Evolutionary conservation across 2,329 filamentous ascomycete species (phyloP).

Genomic region (Nothophaeocryptopus gaeumannii): DNA sequence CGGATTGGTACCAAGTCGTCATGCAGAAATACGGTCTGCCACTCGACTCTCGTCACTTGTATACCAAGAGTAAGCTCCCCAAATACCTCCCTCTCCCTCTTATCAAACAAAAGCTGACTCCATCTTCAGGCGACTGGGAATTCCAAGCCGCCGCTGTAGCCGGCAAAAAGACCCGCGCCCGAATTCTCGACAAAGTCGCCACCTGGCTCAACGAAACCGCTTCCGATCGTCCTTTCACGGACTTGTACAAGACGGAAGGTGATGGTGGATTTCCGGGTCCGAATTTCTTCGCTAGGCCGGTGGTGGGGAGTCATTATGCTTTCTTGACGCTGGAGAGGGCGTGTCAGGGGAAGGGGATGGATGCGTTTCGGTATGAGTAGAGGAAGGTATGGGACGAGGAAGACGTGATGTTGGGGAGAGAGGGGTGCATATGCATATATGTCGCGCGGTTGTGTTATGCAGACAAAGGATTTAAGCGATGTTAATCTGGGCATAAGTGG

Average conservation of each 20-base stretch:
- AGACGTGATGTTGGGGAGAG: too few species aligned
- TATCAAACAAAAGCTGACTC: too few species aligned
- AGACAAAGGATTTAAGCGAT: too few species aligned
- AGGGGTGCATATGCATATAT: too few species aligned
- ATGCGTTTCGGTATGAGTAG: constrained; percentile 18
- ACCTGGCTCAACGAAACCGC: constrained; percentile 80
- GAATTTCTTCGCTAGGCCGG: constrained; percentile 76
- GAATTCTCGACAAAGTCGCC: constrained; percentile 72
- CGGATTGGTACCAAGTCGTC: constrained; percentile 74
- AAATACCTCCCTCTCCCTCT: too few species aligned
- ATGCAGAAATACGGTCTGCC: constrained; percentile 80
- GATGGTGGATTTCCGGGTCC: constrained; percentile 70
- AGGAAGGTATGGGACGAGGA: too few species aligned
- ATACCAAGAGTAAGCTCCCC: constrained; percentile 58
- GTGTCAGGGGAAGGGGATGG: constrained; percentile 47
- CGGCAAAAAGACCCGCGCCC: constrained; percentile 62
- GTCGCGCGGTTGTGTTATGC: too few species aligned
- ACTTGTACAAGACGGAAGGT: constrained; percentile 78
- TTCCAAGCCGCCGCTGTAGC: constrained; percentile 83
- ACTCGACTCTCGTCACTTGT: constrained; percentile 76
- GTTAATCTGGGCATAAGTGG: too few species aligned
- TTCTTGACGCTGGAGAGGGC: constrained; percentile 78
- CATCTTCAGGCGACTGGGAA: constrained; percentile 64
- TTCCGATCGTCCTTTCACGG: constrained; percentile 73
- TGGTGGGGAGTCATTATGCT: constrained; percentile 82